Percentiles rank a stretch among this genome's conserved stretches.
Conservation (phyloP, 2,329 filamentous ascomycete genomes). For the Diaporthe vaccinii region DNA sequence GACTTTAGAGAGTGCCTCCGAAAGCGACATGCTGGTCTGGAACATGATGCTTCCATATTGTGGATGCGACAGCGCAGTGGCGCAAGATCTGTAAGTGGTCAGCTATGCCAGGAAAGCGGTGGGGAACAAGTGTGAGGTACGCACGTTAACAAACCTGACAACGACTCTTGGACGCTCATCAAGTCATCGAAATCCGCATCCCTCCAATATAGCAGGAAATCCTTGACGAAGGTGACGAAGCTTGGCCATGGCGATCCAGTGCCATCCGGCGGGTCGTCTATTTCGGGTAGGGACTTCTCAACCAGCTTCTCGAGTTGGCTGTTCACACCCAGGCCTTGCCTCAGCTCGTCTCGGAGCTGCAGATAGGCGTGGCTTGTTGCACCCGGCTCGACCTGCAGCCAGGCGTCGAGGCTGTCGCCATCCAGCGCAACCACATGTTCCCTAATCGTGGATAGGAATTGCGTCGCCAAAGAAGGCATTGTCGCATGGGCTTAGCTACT, state of each 20-base stretch:
- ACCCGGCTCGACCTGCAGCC: constrained; percentile 81
- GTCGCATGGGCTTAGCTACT: constrained; percentile 35
- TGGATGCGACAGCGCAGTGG: constrained; percentile 84
- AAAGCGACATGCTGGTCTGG: constrained; percentile 85
- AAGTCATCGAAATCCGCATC: constrained; percentile 84
- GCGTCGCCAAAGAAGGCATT: constrained; percentile 72
- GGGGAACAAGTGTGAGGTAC: constrained; percentile 49
- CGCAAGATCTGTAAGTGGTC: constrained; percentile 74
- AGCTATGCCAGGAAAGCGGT: background rate
- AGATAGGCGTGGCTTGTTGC: constrained; percentile 70
- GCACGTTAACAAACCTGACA: constrained; percentile 82
- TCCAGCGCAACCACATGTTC: constrained; percentile 73
- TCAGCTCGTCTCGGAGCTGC: constrained; percentile 77
- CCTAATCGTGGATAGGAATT: constrained; percentile 77
- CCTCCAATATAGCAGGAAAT: constrained; percentile 85
- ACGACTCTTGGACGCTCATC: constrained; percentile 79
- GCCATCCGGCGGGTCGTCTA: constrained; percentile 74
- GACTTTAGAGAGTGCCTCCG: constrained; percentile 82
- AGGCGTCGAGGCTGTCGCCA: constrained; percentile 75
- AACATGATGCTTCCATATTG: constrained; percentile 86
- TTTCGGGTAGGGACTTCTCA: constrained; percentile 73
- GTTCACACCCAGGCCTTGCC: constrained; percentile 60
- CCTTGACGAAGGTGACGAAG: constrained; percentile 83
- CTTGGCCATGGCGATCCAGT: constrained; percentile 79
- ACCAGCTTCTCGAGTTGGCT: constrained; percentile 72